Percentiles rank a stretch among this genome's conserved stretches.
These are phyloP conservation scores for Citrus cavaleriei DNA, from an alignment of 345 rosid genomes.

Conservation along the genomic window DNA sequence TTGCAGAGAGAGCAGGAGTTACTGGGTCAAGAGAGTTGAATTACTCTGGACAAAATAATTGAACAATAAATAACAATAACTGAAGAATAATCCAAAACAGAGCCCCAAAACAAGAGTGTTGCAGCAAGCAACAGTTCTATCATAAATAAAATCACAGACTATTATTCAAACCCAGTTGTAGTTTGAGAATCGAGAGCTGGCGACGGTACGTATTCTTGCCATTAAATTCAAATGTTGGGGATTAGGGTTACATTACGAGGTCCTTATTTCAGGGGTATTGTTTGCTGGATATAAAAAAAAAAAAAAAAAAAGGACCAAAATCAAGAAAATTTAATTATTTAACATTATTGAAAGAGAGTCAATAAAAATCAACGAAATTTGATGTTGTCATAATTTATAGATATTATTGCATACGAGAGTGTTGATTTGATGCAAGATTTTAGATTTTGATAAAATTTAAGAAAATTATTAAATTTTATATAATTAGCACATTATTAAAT, in stretches of 20 bases:
- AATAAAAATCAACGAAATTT: too few relatives aligned
- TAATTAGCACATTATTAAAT: not conserved
- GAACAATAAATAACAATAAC: conserved; percentile 14
- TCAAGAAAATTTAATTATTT: too few relatives aligned
- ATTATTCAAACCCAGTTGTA: not conserved
- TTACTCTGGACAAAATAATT: not conserved
- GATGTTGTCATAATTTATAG: too few relatives aligned
- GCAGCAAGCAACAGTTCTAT: not conserved
- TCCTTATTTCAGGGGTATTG: too few relatives aligned
- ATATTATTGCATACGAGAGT: too few relatives aligned
- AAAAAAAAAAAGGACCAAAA: too few relatives aligned
- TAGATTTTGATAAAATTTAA: too few relatives aligned
- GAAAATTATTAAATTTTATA: too few relatives aligned
- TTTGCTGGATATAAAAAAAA: too few relatives aligned
- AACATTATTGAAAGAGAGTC: too few relatives aligned
- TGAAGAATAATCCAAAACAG: conserved; percentile 15
- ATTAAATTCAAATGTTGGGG: not conserved
- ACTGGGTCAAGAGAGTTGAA: not conserved
- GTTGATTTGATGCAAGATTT: too few relatives aligned
- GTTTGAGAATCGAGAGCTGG: not conserved
- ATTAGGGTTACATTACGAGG: too few relatives aligned
- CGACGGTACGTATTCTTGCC: not conserved
- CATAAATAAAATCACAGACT: not conserved
- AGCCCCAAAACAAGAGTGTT: not conserved
- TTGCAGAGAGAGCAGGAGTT: not conserved